phyloP scores from a whole-genome alignment of 2,329 filamentous ascomycete species.

The Rhinocladiella mackenziei region DNA sequence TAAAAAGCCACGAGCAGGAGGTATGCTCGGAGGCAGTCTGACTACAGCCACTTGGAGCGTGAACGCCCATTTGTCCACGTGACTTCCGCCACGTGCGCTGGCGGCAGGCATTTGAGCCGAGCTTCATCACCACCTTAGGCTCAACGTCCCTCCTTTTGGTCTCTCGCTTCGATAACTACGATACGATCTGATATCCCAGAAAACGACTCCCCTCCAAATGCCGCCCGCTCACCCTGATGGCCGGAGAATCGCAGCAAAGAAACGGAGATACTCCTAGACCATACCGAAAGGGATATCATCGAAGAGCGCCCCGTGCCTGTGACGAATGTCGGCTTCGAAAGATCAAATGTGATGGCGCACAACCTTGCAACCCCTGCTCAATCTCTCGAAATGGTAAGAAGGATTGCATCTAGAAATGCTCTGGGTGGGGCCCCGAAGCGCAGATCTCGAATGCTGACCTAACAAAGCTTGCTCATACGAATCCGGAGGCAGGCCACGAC shows the following conservation, averaged over 20 bases:
- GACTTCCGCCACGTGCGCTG: too few species aligned
- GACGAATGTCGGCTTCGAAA: constrained; percentile 27
- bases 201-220: too few species aligned
- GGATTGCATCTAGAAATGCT: background rate
- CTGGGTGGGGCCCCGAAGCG: background rate
- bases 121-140: too few species aligned
- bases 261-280: constrained; percentile 3
- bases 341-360: constrained; percentile 25
- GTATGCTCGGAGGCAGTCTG: too few species aligned
- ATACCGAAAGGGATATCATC: constrained; percentile 21
- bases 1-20: too few species aligned
- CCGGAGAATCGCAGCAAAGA: constrained; percentile 6
- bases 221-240: constrained; percentile 5
- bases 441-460: constrained; percentile 1
- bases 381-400: constrained; percentile 17
- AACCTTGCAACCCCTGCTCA: constrained; percentile 20
- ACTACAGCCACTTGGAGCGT: too few species aligned
- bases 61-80: too few species aligned
- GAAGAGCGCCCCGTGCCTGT: constrained; percentile 21
- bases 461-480: constrained; percentile 23
- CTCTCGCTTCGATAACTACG: too few species aligned
- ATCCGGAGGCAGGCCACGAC: constrained; percentile 17
- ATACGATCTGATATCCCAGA: too few species aligned
- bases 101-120: too few species aligned
- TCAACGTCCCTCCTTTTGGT: too few species aligned